These are phyloP conservation scores for Rhizodiscina lignyota DNA, from an alignment of 495 filamentous ascomycete genomes.

Conservation along the genomic window DNA sequence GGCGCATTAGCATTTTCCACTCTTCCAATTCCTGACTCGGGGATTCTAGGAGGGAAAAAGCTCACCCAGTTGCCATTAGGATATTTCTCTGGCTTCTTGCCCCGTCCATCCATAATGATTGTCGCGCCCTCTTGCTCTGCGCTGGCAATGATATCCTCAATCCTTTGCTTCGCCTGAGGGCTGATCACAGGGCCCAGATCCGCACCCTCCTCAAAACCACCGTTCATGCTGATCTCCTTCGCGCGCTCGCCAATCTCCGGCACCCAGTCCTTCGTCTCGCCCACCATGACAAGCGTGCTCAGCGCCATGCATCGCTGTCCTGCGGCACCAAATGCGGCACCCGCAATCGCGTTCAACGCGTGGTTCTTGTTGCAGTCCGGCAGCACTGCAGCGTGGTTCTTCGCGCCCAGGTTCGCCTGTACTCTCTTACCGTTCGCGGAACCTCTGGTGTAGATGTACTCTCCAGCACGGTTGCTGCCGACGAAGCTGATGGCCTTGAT, in stretches of 20 bases:
- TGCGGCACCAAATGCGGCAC: constrained; percentile 91
- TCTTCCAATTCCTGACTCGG: too few species aligned
- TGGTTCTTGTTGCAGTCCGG: constrained; percentile 98
- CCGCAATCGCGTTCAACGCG: constrained; percentile 81
- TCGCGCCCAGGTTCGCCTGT: constrained; percentile 96
- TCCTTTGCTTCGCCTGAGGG: constrained; percentile 78
- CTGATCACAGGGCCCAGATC: constrained; percentile 95
- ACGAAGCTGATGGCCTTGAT: constrained; percentile 99
- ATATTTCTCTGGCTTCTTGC: constrained; percentile 78
- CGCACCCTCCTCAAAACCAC: constrained; percentile 84
- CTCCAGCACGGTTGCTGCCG: constrained; percentile 87
- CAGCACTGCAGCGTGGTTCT: constrained; percentile 93
- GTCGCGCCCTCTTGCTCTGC: constrained; percentile 90
- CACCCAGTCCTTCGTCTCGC: constrained; percentile 86
- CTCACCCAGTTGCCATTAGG: constrained; percentile 89
- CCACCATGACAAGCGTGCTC: constrained; percentile 84
- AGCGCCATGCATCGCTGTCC: constrained; percentile 97
- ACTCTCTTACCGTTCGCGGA: constrained; percentile 86
- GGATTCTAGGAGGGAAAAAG: neutral
- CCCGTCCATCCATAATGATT: constrained; percentile 84
- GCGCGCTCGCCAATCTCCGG: constrained; percentile 81
- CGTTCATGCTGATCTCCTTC: constrained; percentile 77
- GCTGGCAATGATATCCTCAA: constrained; percentile 73
- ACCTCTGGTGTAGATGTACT: constrained; percentile 86
- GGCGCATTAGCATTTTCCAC: constrained; percentile 5